These are phyloP conservation scores for Eimeria brunetti DNA, from an alignment of 169 alveolate species.

Conservation along the genomic window DNA sequence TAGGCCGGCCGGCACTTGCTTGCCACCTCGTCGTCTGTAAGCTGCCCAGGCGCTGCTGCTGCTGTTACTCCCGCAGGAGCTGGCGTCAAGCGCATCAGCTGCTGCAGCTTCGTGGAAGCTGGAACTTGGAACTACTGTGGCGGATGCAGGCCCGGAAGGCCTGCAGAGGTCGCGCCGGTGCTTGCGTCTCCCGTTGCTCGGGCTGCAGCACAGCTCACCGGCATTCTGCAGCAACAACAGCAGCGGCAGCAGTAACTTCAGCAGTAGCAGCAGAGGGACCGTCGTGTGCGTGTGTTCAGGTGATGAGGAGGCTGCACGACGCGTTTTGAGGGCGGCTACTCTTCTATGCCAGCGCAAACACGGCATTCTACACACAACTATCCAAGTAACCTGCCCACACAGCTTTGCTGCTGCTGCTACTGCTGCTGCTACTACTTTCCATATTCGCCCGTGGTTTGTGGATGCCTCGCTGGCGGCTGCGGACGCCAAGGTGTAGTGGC, in stretches of 20 bases:
- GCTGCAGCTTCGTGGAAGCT: neutral
- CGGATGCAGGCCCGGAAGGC: neutral
- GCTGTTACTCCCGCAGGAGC: neutral
- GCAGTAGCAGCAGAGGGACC: neutral
- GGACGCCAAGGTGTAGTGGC: neutral
- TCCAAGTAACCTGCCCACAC: slow-evolving; percentile 80
- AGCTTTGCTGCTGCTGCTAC: neutral
- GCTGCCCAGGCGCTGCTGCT: slow-evolving; percentile 34
- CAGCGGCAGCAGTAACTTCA: neutral
- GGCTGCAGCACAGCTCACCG: neutral
- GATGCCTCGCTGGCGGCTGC: neutral
- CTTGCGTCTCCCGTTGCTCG: neutral
- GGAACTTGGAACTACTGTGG: neutral
- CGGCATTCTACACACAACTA: slow-evolving; percentile 92
- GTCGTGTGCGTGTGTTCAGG: slow-evolving; percentile 17
- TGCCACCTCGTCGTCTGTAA: slow-evolving; percentile 94
- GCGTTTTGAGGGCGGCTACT: slow-evolving; percentile 88
- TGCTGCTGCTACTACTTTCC: neutral
- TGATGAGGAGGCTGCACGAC: slow-evolving; percentile 81
- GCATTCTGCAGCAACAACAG: neutral
- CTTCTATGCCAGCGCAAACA: slow-evolving; percentile 89
- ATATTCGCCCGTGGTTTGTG: neutral
- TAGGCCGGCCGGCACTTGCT: slow-evolving; percentile 95
- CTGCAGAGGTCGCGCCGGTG: neutral
- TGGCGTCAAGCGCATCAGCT: neutral